Base-by-base conservation (phyloP, 2,329 filamentous ascomycete genomes). In the Meredithiella fracta region DNA sequence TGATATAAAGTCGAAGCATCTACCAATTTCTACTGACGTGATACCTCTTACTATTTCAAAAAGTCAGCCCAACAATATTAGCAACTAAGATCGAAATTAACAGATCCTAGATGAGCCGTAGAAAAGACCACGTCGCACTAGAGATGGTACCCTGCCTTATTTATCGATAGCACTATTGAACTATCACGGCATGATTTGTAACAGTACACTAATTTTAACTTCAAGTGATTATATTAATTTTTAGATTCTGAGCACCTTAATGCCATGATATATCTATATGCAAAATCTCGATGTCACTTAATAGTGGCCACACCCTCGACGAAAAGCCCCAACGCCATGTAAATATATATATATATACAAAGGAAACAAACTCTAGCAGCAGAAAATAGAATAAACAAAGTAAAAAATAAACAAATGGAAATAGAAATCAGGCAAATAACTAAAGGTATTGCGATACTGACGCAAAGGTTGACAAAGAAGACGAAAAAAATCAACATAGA, bases 401-500 rank as follows among this genome's bases (percentile, higher is more conserved):
- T 50, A 38, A 17, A 49, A 20, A 50, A 23, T 40, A 23, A 25
- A 58, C 23, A 47, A 23, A 14, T 29, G 40, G n/a, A 31, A 47
- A 54, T 14, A 47, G 26, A 31, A 44, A 44, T 9, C 4, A 23
- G 44, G 44, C 23, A 25, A 29, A 22, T 15, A 29, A 31, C 44
- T 40, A 8, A 42, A 23, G 23, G 23, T 49, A 26, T 49, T 25
- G 23, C 23, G 22, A 20, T 15, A 42, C 23, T 26, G 23, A n/a
- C 44, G 44, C 44, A 49, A 49, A 26, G 8, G 23, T 49, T 49
- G 23, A 49, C 22, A 11, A 50, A 49, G 23, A n/a, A 49, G 44
- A 49, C 44, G 17, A 49, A 49, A 20, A 55, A 55, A 50, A 22
- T 17, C 7, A 40, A 50, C 47, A 50, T 14, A 49, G 44, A 55